Base-by-base conservation (phyloP, 2,329 filamentous ascomycete genomes). In the Dichotomopilus funicola region DNA sequence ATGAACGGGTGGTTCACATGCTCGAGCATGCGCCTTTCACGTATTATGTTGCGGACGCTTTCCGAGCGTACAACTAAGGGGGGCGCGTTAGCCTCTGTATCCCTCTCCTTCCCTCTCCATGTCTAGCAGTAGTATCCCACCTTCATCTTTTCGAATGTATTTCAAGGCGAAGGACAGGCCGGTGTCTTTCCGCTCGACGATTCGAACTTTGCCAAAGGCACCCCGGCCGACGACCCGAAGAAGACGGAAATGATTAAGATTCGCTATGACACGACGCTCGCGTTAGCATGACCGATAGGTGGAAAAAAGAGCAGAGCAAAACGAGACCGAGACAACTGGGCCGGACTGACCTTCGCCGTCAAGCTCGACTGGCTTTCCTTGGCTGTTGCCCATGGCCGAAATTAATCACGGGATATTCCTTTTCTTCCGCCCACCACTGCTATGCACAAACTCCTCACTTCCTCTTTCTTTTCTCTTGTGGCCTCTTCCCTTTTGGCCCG, bases 61-160 rank as follows among this genome's bases (percentile, higher is more conserved):
- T 97, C 94, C 60, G 91, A 96, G 68, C 92, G 89, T 65, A 99
- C 91, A 65, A 99, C 92, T 96, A 49, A 8, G n/a, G 9, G 44
- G 4, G 4, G 11, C 47, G 19, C 37, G 54, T 61, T 53, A 61
- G 55, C 19, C 6, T 27, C 19, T 47, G 10, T 52, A 33, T 36
- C 40, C 1, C 11, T 2, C 6, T 34, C 6, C n/a, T 27, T 6
- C 34, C 13, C 9, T 8, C 5, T 2, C 6, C 36, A 13, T 0
- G 12, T 6, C 34, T 9, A 10, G 47, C 19, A 7, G 42, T 44
- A 6, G 45, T 49, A 55, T 73, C 83, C 60, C 68, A 91, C 91
- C 89, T 83, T 97, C 92, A 87, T 97, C 92, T 81, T 96, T 97
- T 63, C 91, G 86, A 62, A 97, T 97, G 72, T 97, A 97, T 73